A percentile compares a stretch with the other conserved stretches of the same genome.
Conservation (phyloP, 208 protist genomes). For the Trypanosomatidae sp. region DNA sequence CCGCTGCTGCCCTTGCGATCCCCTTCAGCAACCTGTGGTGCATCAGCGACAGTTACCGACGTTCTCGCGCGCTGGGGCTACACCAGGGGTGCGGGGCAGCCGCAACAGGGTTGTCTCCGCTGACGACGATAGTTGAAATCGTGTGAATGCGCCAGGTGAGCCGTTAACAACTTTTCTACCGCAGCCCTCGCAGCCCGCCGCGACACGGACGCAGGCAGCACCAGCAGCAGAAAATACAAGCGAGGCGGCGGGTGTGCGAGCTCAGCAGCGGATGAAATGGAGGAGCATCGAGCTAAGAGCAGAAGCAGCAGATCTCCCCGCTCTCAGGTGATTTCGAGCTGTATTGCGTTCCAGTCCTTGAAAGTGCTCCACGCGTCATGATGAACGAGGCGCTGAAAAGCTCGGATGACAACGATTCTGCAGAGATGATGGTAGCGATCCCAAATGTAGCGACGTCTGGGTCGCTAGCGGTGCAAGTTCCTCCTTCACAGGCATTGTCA, state of each 20-base stretch:
- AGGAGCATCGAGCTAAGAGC: neutral
- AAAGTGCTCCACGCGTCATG: neutral
- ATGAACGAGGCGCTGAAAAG: neutral
- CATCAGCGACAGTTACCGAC: neutral
- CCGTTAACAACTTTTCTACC: neutral
- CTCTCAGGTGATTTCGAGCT: neutral
- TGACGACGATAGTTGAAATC: neutral
- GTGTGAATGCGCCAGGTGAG: neutral
- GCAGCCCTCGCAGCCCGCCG: neutral
- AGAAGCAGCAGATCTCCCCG: constrained; percentile 1
- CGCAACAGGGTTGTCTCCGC: neutral
- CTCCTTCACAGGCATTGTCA: neutral
- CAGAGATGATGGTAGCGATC: neutral
- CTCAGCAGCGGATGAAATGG: neutral
- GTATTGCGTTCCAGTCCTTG: neutral
- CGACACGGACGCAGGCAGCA: neutral
- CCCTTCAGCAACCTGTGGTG: neutral
- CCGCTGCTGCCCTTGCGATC: neutral
- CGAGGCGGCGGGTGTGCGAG: neutral
- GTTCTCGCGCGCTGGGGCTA: neutral
- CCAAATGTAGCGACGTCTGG: neutral
- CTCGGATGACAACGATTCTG: neutral
- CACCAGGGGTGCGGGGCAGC: neutral
- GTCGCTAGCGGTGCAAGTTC: neutral
- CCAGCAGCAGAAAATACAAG: neutral